phyloP scores from a whole-genome alignment of 2,329 filamentous ascomycete species.

The Venturia aucupariae region DNA sequence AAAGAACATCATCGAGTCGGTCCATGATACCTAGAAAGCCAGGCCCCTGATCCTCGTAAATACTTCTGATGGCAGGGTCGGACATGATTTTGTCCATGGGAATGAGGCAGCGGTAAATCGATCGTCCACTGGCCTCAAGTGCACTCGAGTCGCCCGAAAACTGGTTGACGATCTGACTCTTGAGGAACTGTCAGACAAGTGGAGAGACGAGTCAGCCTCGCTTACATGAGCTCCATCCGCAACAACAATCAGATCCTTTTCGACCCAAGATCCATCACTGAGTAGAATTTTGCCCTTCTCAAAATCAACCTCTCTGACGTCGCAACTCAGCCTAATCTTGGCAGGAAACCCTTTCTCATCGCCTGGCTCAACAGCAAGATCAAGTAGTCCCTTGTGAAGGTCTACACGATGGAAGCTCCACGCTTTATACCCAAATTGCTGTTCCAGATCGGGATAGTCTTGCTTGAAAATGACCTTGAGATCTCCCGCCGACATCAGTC shows the following conservation, averaged over 20 bases:
- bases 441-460: not conserved
- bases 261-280: not conserved
- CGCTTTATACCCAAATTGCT: not conserved
- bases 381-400: not conserved
- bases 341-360: not conserved
- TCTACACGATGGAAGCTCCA: constrained; percentile 2
- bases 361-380: not conserved
- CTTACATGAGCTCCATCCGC: constrained; percentile 5
- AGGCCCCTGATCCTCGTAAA: not conserved
- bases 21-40: not conserved
- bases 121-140: not conserved
- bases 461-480: not conserved
- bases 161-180: not conserved
- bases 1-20: not conserved
- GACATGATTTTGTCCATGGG: not conserved
- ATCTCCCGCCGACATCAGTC: not conserved
- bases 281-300: not conserved
- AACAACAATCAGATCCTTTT: constrained; percentile 3
- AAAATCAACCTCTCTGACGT: not conserved
- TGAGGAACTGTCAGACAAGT: not conserved
- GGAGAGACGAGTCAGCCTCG: not conserved
- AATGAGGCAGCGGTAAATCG: constrained; percentile 5
- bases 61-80: not conserved
- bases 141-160: not conserved
- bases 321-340: not conserved